Percentiles rank a stretch among this genome's conserved stretches.
Evolutionary conservation across 352 stramenopile genomes (phyloP).

Genomic region (Phytophthora ohioensis): DNA sequence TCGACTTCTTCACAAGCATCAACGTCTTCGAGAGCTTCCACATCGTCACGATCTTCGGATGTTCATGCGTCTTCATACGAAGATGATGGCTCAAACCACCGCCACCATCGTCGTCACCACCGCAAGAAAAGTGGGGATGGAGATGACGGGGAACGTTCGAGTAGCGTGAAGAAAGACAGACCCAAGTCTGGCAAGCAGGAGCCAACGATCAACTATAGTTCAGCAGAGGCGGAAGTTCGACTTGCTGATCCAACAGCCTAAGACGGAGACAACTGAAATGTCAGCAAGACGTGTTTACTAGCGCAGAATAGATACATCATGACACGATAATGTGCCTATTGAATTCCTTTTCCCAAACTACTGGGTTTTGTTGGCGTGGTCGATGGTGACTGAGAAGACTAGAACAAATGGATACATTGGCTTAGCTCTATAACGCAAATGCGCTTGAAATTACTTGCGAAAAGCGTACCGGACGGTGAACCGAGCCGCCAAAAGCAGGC

Average conservation of each 20-base stretch:
- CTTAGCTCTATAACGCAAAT: neutral
- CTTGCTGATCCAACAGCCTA: constrained; percentile 26
- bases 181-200: constrained; percentile 15
- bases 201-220: neutral
- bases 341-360: constrained; percentile 8
- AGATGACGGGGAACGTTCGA: constrained; percentile 23
- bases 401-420: neutral
- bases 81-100: constrained; percentile 9
- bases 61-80: neutral
- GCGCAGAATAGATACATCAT: neutral
- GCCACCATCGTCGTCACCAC: constrained; percentile 12
- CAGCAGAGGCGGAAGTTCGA: constrained; percentile 23
- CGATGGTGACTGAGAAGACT: constrained; percentile 4
- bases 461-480: constrained; percentile 28
- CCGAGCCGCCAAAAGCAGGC: constrained; percentile 66
- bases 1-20: constrained; percentile 30
- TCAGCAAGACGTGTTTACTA: neutral
- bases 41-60: constrained; percentile 16
- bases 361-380: constrained; percentile 8
- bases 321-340: constrained; percentile 5
- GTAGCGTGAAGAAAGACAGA: constrained; percentile 37
- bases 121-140: constrained; percentile 24
- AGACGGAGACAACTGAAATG: neutral
- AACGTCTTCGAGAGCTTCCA: constrained; percentile 12
- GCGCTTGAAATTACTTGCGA: neutral